Evolutionary conservation across 371 early-diverging fungal genomes (phyloP).

Genomic region (Syncephalastrum sp.): DNA sequence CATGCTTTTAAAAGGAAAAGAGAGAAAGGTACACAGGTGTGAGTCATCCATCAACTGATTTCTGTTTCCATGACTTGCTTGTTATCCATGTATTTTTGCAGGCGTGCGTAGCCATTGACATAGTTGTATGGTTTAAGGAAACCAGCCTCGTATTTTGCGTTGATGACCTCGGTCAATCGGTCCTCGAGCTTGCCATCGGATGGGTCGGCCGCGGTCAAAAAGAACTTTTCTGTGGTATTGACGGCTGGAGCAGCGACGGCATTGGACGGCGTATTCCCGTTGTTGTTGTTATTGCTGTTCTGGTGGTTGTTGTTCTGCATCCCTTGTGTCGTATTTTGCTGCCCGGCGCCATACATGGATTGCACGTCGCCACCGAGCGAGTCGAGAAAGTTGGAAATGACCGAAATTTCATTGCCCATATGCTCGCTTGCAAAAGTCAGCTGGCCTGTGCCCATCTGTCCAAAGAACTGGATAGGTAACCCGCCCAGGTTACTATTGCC

Average conservation of each 20-base stretch:
- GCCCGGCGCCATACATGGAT: conserved; percentile 20
- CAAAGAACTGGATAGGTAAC: conserved; percentile 43
- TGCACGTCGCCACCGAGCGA: conserved; percentile 53
- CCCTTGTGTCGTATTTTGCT: conserved; percentile 7
- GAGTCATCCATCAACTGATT: not conserved
- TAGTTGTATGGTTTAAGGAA: conserved; percentile 93
- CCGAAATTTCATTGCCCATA: conserved; percentile 80
- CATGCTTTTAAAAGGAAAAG: conserved; percentile 50
- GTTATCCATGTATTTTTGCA: conserved; percentile 88
- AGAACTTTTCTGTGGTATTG: conserved; percentile 80
- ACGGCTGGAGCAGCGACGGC: conserved; percentile 29
- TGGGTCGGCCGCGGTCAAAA: conserved; percentile 88
- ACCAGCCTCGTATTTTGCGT: conserved; percentile 92
- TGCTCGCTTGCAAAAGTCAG: conserved; percentile 75
- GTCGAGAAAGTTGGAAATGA: conserved; percentile 73
- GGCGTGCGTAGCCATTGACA: conserved; percentile 83
- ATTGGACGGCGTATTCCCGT: conserved; percentile 21
- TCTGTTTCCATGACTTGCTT: conserved; percentile 47
- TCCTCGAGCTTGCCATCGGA: conserved; percentile 79
- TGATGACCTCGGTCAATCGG: conserved; percentile 83
- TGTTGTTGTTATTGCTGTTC: conserved; percentile 24
- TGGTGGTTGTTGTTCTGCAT: conserved; percentile 12
- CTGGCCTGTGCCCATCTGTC: conserved; percentile 56
- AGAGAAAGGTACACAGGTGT: not conserved
- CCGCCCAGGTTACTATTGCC: conserved; percentile 34